Evolutionary conservation across 164 flowering plant species (phyloP), one percentile per base, ranked within the genome.

Genomic region (Santalum album): DNA sequence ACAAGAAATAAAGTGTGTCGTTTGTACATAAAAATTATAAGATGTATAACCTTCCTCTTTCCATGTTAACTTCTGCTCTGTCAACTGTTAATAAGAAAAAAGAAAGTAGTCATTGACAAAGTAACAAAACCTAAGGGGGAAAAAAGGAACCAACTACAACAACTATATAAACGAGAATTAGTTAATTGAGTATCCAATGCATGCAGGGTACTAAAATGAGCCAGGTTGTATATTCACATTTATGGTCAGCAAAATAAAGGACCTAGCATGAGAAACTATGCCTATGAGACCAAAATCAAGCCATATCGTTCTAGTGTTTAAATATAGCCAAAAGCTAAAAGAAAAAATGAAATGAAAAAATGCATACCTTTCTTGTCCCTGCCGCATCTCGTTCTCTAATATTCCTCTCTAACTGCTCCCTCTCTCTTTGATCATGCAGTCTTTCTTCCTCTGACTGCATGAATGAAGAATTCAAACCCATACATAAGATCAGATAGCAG

Each of bases 381-480:
- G 92, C 84, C 43, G 88, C 83, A 83, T 92, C 99, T 56, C 87
- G 67, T 51, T 85, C 95, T 70, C 82, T 80, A 2, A 89, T 53
- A 57, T 78, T 76, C 52, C 58, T 75, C 74, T 92, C 99, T 43
- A 92, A 66, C 56, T 89, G 80, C 70, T 80, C 91, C 62, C 78
- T 77, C 68, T 92, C 99, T 69, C 72, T 81, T 65, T 87, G 95
- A 63, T 92, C 99, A 23, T 78, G 84, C 62, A 76, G 45, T 55
- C 80, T 79, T 48, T 79, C 96, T 70, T 85, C 95, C 58, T 92
- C 96, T 9, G 90, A 81, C 96, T 91, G 78, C 73, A 69, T 21
- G 15, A 42, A 48, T 51, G 18, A 48, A 61, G 49, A 54, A 20
- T n/a, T n/a, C n/a, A n/a, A n/a, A n/a, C n/a, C n/a, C n/a, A n/a